A percentile compares a stretch with the other conserved stretches of the same genome.
Evolutionary conservation across 2,329 filamentous ascomycete species (phyloP).

Genomic region (Xylariomycetidae sp.): DNA sequence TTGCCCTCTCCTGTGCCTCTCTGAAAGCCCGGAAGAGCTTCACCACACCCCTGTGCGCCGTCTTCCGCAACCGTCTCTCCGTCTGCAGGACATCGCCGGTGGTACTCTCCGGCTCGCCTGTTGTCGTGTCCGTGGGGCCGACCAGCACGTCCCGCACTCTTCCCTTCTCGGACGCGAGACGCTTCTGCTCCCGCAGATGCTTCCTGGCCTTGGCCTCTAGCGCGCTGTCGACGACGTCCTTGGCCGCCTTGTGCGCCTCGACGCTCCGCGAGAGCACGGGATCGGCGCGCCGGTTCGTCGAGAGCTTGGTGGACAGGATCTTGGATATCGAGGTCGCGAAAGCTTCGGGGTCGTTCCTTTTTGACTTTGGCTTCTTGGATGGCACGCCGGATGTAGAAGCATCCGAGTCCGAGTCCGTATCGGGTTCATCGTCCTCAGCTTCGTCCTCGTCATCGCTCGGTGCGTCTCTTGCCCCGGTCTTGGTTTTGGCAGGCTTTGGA

Average conservation of each 20-base stretch:
- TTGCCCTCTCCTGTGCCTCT: conserved; percentile 84
- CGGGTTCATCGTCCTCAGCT: conserved; percentile 36
- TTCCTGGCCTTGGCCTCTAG: conserved; percentile 77
- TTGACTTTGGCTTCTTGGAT: conserved; percentile 51
- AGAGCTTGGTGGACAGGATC: conserved; percentile 86
- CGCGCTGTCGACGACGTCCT: conserved; percentile 67
- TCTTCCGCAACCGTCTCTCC: conserved; percentile 79
- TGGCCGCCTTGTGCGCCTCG: conserved; percentile 66
- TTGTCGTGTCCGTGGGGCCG: conserved; percentile 50
- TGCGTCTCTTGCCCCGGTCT: conserved; percentile 5
- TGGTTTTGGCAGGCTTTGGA: background rate
- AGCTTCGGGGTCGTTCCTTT: conserved; percentile 85
- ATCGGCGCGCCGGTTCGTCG: conserved; percentile 74
- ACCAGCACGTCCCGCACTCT: conserved; percentile 81
- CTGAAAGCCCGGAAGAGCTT: conserved; percentile 95
- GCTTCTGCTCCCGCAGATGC: conserved; percentile 77
- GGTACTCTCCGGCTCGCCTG: conserved; percentile 39
- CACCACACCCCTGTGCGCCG: conserved; percentile 87
- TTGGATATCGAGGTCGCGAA: conserved; percentile 93
- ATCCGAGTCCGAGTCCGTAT: conserved; percentile 31
- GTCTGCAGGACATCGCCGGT: conserved; percentile 58
- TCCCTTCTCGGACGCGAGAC: conserved; percentile 75
- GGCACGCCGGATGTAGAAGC: conserved; percentile 24
- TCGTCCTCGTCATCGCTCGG: conserved; percentile 23
- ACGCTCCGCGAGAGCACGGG: conserved; percentile 86